A percentile compares a stretch with the other conserved stretches of the same genome.
Conservation (phyloP, 75 land plant genomes). For the Selaginella moellendorffii region DNA sequence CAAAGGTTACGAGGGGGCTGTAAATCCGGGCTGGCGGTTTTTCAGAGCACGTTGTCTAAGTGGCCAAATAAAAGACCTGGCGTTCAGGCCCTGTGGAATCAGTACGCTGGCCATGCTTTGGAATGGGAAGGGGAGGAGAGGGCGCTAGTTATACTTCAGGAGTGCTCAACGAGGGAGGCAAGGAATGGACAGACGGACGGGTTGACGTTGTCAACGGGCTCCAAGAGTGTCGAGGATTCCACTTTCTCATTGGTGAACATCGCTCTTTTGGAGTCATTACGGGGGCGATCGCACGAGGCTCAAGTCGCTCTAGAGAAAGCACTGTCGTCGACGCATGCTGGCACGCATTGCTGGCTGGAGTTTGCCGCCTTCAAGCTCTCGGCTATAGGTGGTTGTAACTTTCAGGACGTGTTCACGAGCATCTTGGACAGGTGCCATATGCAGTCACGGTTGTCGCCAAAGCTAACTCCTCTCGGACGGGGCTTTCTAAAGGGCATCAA, state of each 20-base stretch:
- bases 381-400: not conserved
- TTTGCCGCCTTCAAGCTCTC: conserved; percentile 23
- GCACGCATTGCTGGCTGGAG: conserved; percentile 51
- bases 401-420: not conserved
- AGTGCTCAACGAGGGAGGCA: not conserved
- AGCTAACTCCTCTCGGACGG: conserved; percentile 32
- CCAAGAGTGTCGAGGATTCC: conserved; percentile 21
- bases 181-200: not conserved
- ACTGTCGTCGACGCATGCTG: not conserved
- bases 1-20: conserved; percentile 11
- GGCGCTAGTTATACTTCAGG: conserved; percentile 5
- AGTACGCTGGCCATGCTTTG: conserved; percentile 42
- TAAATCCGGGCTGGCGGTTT: conserved; percentile 22
- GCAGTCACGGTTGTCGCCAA: conserved; percentile 15
- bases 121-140: conserved; percentile 7
- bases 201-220: not conserved
- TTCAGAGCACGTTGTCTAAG: conserved; percentile 37
- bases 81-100: conserved; percentile 69
- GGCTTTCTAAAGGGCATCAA: conserved; percentile 31
- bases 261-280: conserved; percentile 31
- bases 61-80: conserved; percentile 56
- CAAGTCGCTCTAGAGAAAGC: not conserved
- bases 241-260: conserved; percentile 57
- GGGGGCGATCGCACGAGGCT: conserved; percentile 19
- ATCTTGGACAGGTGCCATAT: conserved; percentile 30